Base-by-base conservation (phyloP, 2,329 filamentous ascomycete species). In the Akanthomyces lecanii region DNA sequence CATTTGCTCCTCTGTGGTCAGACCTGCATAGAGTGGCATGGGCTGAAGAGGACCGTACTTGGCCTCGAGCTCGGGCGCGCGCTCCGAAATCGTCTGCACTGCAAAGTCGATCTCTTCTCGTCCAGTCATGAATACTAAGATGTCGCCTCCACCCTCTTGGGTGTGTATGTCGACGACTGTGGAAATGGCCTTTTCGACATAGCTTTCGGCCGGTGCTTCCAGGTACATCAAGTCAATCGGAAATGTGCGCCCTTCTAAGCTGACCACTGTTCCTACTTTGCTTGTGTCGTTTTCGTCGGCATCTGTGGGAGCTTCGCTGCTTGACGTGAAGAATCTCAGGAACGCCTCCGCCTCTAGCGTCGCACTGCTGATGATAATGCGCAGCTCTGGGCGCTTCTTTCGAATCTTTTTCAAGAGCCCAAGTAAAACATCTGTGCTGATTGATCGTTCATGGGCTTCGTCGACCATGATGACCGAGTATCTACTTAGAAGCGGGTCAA, bases 381-480 rank as follows among this genome's bases (percentile, higher is more conserved):
- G 86, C 59, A 98, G 76, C 64, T 97, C 93, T 8, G 89, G 84
- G 50, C 95, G 83, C 70, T 86, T 89, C 73, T 86, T 91, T 61
- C 86, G 79, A 57, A 99, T 94, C 74, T 98, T 98, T 74, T 96
- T 97, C 45, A 99, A 76, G 16, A 98, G 79, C 93, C 95, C 94
- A 4, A 99, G 83, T 8, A 98, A 81, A 14, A 99, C 85, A 71
- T 99, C 95, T 0, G 93, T 96, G 73, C 91, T 96, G 64, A 98
- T 84, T 55, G 92, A 97, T 61, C 95, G 84, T 76, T 98, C 94
- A 72, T 99, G 95, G 7, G 94, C 95, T 76, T 98, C 94, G 72
- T 99, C 95, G 8, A 99, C 90, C 92, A 99, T 97, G 69, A 99
- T 91, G 51, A 97, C 89, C 0, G 92, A 96, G 73, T 99, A 99